These are phyloP conservation scores for Pichia heedii DNA, from an alignment of 805 yeast genomes.

Conservation along the genomic window DNA sequence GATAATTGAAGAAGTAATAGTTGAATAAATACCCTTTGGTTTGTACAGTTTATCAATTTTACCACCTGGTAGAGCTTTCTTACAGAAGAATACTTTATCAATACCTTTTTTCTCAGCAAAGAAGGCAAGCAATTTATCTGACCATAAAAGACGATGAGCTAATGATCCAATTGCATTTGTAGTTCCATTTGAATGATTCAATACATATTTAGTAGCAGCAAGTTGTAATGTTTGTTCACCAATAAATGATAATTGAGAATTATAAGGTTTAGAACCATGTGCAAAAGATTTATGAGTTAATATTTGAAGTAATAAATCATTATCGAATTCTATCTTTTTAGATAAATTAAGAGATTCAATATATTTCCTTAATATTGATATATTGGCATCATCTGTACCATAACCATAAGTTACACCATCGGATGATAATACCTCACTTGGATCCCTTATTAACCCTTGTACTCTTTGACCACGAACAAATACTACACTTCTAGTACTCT, in stretches of 20 bases:
- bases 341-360: constrained; percentile 21
- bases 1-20: constrained; percentile 38
- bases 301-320: constrained; percentile 64
- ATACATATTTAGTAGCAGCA: constrained; percentile 36
- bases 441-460: constrained; percentile 65
- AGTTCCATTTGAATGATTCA: constrained; percentile 12
- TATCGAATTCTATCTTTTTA: constrained; percentile 40
- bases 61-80: constrained; percentile 28
- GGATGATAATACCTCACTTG: constrained; percentile 46
- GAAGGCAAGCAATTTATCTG: constrained; percentile 41
- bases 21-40: constrained; percentile 24
- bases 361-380: constrained; percentile 40
- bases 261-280: constrained; percentile 82
- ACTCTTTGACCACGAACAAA: constrained; percentile 48
- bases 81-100: constrained; percentile 57
- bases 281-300: constrained; percentile 93
- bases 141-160: constrained; percentile 40
- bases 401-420: constrained; percentile 47
- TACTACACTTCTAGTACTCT: constrained; percentile 20
- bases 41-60: constrained; percentile 26
- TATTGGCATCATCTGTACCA: constrained; percentile 32
- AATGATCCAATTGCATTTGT: constrained; percentile 43
- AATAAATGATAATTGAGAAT: constrained; percentile 70
- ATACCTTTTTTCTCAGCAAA: constrained; percentile 43
- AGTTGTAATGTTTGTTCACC: constrained; percentile 58